Percentiles rank a stretch among this genome's conserved stretches.
Evolutionary conservation across 2,329 filamentous ascomycete species (phyloP).

Genomic region (Aspergillus intermedius): DNA sequence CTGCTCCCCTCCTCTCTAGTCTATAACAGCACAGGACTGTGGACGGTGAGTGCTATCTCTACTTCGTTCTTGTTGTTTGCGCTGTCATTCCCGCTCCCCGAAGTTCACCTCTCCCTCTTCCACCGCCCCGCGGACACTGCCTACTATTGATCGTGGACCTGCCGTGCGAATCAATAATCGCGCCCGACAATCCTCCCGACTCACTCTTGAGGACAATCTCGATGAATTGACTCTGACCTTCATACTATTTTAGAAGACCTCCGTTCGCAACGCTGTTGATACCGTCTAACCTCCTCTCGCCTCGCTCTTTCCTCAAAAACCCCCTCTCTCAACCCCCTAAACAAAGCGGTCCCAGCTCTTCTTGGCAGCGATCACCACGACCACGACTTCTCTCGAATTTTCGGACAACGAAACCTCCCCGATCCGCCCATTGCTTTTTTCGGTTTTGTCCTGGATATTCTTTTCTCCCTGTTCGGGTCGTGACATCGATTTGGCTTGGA

Average conservation of each 20-base stretch:
- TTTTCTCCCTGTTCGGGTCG: not conserved
- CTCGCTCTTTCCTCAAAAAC: not conserved
- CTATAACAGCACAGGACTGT: not conserved
- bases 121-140: not conserved
- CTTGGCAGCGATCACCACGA: slow-evolving; percentile 1
- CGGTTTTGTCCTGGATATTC: not conserved
- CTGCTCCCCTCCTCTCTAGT: not conserved
- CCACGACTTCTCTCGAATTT: not conserved
- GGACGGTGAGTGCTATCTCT: not conserved
- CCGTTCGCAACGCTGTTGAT: not conserved
- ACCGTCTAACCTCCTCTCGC: not conserved
- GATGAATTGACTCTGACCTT: not conserved
- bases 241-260: not conserved
- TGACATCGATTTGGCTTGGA: not conserved
- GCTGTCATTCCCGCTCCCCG: not conserved
- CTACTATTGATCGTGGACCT: not conserved
- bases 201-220: not conserved
- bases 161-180: not conserved
- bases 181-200: not conserved
- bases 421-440: not conserved
- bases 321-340: not conserved
- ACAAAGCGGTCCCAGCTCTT: not conserved
- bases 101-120: not conserved
- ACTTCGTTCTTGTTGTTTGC: not conserved
- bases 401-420: not conserved